These are phyloP conservation scores for Tillandsia leiboldiana DNA, from an alignment of 176 grass and related monocot species.

Conservation along the genomic window DNA sequence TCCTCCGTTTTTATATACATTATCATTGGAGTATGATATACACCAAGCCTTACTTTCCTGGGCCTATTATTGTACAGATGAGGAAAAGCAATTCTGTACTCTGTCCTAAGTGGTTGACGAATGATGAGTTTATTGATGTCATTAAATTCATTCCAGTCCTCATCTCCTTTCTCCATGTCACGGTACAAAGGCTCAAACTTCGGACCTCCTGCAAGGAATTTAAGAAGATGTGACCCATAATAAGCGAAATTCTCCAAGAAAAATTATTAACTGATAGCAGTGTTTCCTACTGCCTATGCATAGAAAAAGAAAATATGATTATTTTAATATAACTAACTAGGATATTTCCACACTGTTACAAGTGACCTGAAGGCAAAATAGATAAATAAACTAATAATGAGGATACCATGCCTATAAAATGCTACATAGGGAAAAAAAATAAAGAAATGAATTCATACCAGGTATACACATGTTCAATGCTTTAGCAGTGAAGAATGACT, in stretches of 20 bases:
- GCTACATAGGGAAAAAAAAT: neutral
- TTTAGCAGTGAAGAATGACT: constrained; percentile 97
- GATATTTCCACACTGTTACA: neutral
- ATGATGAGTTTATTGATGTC: constrained; percentile 99
- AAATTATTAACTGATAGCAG: neutral
- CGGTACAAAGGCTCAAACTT: constrained; percentile 97
- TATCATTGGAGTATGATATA: constrained; percentile 97
- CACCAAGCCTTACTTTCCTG: constrained; percentile 86
- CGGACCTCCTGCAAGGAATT: constrained; percentile 47
- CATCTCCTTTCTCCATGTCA: constrained; percentile 98
- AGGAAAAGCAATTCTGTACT: constrained; percentile 96
- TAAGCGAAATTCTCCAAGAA: neutral
- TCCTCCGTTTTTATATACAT: constrained; percentile 99
- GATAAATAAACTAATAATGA: too few relatives aligned
- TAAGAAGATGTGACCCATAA: neutral
- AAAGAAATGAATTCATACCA: constrained; percentile 34
- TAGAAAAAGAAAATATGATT: neutral
- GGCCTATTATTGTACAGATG: constrained; percentile 97
- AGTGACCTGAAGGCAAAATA: too few relatives aligned
- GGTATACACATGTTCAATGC: constrained; percentile 99
- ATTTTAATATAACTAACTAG: neutral
- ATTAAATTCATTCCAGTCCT: constrained; percentile 99
- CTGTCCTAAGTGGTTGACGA: constrained; percentile 87
- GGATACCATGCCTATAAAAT: too few relatives aligned
- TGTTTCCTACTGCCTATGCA: neutral